Percentiles rank a stretch among this genome's conserved stretches.
Conservation (phyloP, 345 rosid genomes). For the Firmiana major region DNA sequence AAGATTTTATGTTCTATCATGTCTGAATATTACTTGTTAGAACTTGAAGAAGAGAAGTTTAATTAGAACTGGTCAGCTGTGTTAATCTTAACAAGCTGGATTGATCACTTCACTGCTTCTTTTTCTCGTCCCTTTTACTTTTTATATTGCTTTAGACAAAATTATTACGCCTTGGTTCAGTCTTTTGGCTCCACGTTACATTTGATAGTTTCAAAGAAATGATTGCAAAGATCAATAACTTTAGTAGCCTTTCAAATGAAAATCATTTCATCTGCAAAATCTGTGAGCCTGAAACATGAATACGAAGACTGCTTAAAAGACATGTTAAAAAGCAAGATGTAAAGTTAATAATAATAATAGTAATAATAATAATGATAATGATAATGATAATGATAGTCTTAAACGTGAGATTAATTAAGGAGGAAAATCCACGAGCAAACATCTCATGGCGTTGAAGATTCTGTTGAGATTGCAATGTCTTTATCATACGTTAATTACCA, state of each 20-base stretch:
- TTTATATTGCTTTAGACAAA: background rate
- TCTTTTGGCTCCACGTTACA: conserved; percentile 23
- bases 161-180: conserved; percentile 16
- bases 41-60: background rate
- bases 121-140: background rate
- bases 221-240: conserved; percentile 1
- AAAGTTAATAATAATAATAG: background rate
- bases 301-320: background rate
- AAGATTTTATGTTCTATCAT: background rate
- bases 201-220: conserved; percentile 3
- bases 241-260: conserved; percentile 2
- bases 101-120: background rate
- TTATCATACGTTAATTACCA: background rate
- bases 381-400: background rate
- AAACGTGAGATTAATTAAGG: background rate
- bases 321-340: background rate
- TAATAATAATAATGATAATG: background rate
- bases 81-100: background rate
- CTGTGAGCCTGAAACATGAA: background rate
- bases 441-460: background rate
- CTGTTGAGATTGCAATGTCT: background rate
- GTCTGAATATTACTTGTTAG: background rate
- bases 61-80: background rate
- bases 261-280: background rate
- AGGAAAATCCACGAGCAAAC: background rate